A percentile compares a stretch with the other conserved stretches of the same genome.
Conservation (phyloP, 2,329 filamentous ascomycete species). For the Nigrospora osmanthi region DNA sequence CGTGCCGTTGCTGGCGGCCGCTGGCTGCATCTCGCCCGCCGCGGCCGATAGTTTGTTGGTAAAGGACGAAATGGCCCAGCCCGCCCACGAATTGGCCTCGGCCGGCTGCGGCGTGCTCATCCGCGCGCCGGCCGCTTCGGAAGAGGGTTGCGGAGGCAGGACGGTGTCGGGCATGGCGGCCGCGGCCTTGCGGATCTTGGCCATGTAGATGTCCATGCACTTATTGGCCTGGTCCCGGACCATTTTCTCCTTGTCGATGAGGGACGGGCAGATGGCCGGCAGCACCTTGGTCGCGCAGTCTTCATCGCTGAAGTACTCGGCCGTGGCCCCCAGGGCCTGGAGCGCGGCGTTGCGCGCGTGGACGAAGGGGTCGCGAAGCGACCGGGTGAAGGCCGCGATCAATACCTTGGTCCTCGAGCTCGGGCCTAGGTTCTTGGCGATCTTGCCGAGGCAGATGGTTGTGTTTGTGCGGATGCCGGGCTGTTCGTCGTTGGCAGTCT, state of each 20-base stretch:
- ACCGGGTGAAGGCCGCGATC: conserved; percentile 83
- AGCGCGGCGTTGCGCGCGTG: conserved; percentile 87
- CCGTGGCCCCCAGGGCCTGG: conserved; percentile 76
- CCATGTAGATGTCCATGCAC: conserved; percentile 78
- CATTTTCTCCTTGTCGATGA: conserved; percentile 94
- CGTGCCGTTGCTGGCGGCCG: conserved; percentile 31
- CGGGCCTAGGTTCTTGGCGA: conserved; percentile 77
- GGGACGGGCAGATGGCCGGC: conserved; percentile 71
- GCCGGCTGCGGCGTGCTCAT: conserved; percentile 69
- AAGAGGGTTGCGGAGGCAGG: conserved; percentile 56
- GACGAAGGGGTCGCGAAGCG: conserved; percentile 86
- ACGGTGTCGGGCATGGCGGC: conserved; percentile 72
- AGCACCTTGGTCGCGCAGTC: conserved; percentile 80
- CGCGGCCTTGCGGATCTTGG: conserved; percentile 70
- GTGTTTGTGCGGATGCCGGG: conserved; percentile 97
- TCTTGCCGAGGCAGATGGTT: conserved; percentile 94
- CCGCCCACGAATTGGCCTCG: conserved; percentile 67
- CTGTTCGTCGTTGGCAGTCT: conserved; percentile 95
- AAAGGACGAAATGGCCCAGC: conserved; percentile 98
- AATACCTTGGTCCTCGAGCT: conserved; percentile 82
- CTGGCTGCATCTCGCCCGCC: conserved; percentile 74
- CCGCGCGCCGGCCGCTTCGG: conserved; percentile 48
- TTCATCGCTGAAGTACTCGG: conserved; percentile 80
- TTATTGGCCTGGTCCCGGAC: conserved; percentile 88
- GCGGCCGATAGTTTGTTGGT: conserved; percentile 86